Percentiles rank a stretch among this genome's conserved stretches.
These are phyloP conservation scores for Camellia japonica DNA, from an alignment of 148 eudicot genomes.

Conservation along the genomic window DNA sequence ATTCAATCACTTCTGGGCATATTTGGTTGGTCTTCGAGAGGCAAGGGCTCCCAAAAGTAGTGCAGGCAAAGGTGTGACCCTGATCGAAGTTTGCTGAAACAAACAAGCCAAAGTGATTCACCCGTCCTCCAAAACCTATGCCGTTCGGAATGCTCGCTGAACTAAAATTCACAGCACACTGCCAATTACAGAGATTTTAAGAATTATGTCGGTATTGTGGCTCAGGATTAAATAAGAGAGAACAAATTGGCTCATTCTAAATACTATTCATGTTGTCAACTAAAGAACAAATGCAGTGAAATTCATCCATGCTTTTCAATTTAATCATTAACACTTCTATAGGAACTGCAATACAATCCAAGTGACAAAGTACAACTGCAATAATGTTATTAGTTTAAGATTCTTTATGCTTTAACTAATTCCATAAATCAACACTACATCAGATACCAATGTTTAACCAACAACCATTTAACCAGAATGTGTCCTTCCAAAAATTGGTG, in stretches of 20 bases:
- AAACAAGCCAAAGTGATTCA: slow-evolving; percentile 76
- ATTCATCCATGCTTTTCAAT: neutral
- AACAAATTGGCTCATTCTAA: neutral
- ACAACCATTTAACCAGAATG: no score
- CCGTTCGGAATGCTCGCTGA: slow-evolving; percentile 91
- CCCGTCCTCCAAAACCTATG: slow-evolving; percentile 82
- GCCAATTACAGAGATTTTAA: slow-evolving; percentile 18
- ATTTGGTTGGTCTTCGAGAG: slow-evolving; percentile 59
- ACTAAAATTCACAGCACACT: slow-evolving; percentile 78
- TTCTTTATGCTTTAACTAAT: neutral
- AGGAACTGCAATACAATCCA: neutral
- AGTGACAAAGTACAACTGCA: neutral
- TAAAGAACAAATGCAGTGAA: neutral
- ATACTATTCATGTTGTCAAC: neutral
- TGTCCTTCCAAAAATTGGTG: no score
- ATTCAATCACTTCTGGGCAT: slow-evolving; percentile 88
- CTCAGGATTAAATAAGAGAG: neutral
- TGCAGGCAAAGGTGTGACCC: slow-evolving; percentile 74
- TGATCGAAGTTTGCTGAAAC: slow-evolving; percentile 77
- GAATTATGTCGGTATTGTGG: neutral
- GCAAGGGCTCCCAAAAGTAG: slow-evolving; percentile 81
- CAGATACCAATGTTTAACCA: neutral
- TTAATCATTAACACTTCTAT: neutral
- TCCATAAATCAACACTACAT: neutral
- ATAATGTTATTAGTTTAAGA: neutral